Conservation (phyloP, 1,284 basidiomycete species). For the Cutaneotrichosporon curvatum region DNA sequence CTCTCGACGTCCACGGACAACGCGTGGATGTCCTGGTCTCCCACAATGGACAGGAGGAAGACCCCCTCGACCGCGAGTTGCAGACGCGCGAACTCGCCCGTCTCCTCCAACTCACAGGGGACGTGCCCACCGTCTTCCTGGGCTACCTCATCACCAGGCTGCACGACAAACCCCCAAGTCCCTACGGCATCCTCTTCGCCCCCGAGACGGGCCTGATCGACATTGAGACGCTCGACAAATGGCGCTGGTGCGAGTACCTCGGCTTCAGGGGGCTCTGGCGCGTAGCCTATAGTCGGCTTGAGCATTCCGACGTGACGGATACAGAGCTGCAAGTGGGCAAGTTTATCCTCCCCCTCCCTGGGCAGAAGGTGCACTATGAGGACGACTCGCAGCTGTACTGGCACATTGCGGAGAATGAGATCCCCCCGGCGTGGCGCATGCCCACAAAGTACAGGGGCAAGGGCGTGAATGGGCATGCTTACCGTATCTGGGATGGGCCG, state of each 20-base stretch:
- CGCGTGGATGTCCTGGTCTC: slow-evolving; percentile 73
- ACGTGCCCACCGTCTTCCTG: slow-evolving; percentile 74
- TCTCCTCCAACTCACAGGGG: slow-evolving; percentile 66
- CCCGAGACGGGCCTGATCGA: slow-evolving; percentile 41
- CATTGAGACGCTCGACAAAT: slow-evolving; percentile 50
- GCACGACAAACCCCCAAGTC: slow-evolving; percentile 68
- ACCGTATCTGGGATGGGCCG: slow-evolving; percentile 38
- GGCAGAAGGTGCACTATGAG: slow-evolving; percentile 55
- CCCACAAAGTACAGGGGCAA: slow-evolving; percentile 37
- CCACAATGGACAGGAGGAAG: slow-evolving; percentile 92
- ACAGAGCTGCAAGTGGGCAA: slow-evolving; percentile 57
- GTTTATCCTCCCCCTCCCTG: slow-evolving; percentile 64
- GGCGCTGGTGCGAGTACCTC: slow-evolving; percentile 75
- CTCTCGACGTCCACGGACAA: slow-evolving; percentile 72
- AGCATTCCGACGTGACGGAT: slow-evolving; percentile 42
- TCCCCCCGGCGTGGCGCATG: slow-evolving; percentile 51
- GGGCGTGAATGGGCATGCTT: slow-evolving; percentile 23
- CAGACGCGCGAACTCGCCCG: slow-evolving; percentile 76
- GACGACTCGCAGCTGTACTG: slow-evolving; percentile 58
- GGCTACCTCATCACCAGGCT: slow-evolving; percentile 96
- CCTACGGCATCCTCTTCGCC: slow-evolving; percentile 53
- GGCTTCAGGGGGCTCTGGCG: slow-evolving; percentile 73
- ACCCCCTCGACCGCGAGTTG: slow-evolving; percentile 88
- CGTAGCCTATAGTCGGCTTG: slow-evolving; percentile 50
- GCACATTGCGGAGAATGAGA: slow-evolving; percentile 58